Percentiles rank a stretch among this genome's conserved stretches.
Conservation (phyloP, 768 basidiomycete genomes). For the Lactarius quietus region DNA sequence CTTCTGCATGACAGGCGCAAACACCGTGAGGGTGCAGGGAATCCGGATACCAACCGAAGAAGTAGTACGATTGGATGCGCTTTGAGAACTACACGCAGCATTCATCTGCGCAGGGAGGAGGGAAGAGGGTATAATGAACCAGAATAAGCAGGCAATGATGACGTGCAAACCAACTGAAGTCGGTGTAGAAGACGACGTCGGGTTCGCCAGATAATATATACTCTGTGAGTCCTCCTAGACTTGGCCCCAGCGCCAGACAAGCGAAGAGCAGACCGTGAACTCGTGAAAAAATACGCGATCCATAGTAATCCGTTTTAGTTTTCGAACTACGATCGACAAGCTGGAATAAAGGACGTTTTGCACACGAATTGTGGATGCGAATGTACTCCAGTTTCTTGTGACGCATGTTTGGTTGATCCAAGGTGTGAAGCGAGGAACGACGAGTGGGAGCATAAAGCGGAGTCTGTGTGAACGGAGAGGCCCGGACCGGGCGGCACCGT, state of each 20-base stretch:
- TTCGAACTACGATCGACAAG: constrained; percentile 6
- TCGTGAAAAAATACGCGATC: constrained; percentile 64
- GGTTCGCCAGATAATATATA: constrained; percentile 47
- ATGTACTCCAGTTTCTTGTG: too few relatives aligned
- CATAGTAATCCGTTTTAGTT: constrained; percentile 31
- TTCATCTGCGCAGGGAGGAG: constrained; percentile 45
- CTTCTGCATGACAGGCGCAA: constrained; percentile 44
- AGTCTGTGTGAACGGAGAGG: too few relatives aligned
- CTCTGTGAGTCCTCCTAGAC: constrained; percentile 66
- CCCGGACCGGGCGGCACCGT: too few relatives aligned
- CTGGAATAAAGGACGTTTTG: too few relatives aligned
- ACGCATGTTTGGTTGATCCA: too few relatives aligned
- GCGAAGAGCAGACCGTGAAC: constrained; percentile 62
- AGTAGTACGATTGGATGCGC: constrained; percentile 26
- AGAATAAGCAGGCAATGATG: constrained; percentile 46
- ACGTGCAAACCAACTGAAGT: constrained; percentile 48
- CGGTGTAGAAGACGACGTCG: constrained; percentile 70
- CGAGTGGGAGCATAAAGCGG: too few relatives aligned
- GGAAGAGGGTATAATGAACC: constrained; percentile 75
- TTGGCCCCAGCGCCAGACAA: constrained; percentile 78
- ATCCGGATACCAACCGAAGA: constrained; percentile 50
- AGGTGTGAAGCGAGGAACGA: too few relatives aligned
- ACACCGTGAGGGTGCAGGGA: constrained; percentile 71
- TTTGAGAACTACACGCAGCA: constrained; percentile 28
- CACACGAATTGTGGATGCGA: too few relatives aligned